Evolutionary conservation across 1,284 basidiomycete genomes (phyloP), one percentile per base, ranked within the genome.

Genomic region (Microbotryomycetes sp.): DNA sequence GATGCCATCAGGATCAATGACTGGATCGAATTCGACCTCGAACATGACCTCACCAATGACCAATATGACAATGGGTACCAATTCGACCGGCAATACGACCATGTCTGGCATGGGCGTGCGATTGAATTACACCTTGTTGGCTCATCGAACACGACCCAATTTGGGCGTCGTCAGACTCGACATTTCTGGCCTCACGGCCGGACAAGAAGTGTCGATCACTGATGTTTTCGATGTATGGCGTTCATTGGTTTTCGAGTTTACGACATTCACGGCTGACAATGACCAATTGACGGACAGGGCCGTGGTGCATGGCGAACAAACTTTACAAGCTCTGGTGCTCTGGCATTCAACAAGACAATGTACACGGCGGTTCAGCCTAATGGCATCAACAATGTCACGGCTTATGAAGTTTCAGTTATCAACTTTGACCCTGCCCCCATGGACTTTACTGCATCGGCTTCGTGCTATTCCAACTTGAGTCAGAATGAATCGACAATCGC

Each of bases 151-250:
- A 2, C 30, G 50, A 19, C 56, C 72, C 14, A 72, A 64, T 51
- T 48, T 72, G 15, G 72, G 68, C 0, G 59, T 67, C 14, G 63
- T 73, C 15, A 59, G 59, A 15, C 57, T 73, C 3, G 62, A 67
- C n/a, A 62, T 67, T 25, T 26, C 50, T 7, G 64, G 63, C 31
- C 45, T 70, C 3, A 30, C 28, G 22, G 48, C 45, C 14, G 52
- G 54, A 3, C 26, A 47, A 5, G 45, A 62, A 6, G 59, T 73
- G 14, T 53, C 61, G 7, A 59, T 73, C 16, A 71, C 71, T 14
- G 72, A 73, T 42, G 67, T 71, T 9, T 56, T 73, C 15, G 72
- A 73, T 56, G 65, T 64, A 55, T 30, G 62, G 26, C 14, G 16
- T 5, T 28, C 42, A 19, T 15, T 30, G 12, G 19, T 7, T 22